phyloP scores from a whole-genome alignment of 306 rosid genomes.

The Carpinus fangiana region DNA sequence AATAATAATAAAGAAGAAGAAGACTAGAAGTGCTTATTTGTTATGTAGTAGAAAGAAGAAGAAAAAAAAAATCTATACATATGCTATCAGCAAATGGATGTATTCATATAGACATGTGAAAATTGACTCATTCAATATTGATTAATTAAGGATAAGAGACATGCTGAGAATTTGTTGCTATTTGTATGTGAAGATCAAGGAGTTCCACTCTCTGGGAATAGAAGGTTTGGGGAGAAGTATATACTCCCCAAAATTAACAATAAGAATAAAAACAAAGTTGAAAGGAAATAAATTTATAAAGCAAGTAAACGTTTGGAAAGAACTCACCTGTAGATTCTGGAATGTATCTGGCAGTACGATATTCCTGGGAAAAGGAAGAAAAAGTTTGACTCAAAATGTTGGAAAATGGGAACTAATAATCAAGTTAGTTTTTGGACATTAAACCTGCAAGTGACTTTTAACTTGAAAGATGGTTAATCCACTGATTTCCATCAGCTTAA shows the following conservation, averaged over 20 bases:
- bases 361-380: background rate
- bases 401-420: background rate
- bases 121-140: background rate
- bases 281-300: background rate
- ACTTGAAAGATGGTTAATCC: background rate
- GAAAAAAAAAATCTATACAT: background rate
- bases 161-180: background rate
- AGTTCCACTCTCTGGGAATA: background rate
- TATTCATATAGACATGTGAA: background rate
- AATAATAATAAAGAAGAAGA: no score
- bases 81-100: background rate
- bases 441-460: conserved; percentile 7
- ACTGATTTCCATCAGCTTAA: background rate
- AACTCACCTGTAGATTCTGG: background rate
- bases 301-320: background rate
- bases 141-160: no score
- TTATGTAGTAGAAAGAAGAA: background rate
- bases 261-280: background rate
- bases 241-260: background rate
- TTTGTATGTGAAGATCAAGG: background rate
- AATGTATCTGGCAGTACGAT: background rate
- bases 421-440: background rate
- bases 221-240: background rate
- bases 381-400: background rate
- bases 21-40: background rate